Evolutionary conservation across 176 grass and related monocot species (phyloP).

Genomic region (Paspalum notatum): DNA sequence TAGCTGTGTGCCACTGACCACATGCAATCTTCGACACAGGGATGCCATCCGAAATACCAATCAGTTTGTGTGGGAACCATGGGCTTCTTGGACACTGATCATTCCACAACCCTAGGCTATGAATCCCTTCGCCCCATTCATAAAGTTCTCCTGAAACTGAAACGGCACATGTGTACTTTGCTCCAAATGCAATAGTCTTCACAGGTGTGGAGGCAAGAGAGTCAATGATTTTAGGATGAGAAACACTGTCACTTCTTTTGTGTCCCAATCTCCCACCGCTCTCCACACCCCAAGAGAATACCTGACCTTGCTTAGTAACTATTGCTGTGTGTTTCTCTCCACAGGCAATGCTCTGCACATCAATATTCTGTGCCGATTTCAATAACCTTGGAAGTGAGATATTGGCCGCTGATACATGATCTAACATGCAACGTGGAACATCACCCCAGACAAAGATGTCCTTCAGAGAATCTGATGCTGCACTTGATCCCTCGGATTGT

Average conservation of each 20-base stretch:
- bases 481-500: constrained; percentile 44
- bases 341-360: constrained; percentile 73
- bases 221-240: constrained; percentile 68
- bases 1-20: constrained; percentile 87
- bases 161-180: constrained; percentile 79
- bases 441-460: constrained; percentile 94
- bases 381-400: constrained; percentile 79
- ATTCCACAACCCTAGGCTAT: constrained; percentile 45
- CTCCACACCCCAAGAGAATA: constrained; percentile 93
- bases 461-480: constrained; percentile 60
- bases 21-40: constrained; percentile 79
- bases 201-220: constrained; percentile 64
- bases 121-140: constrained; percentile 73
- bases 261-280: constrained; percentile 73
- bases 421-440: constrained; percentile 51
- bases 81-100: constrained; percentile 52
- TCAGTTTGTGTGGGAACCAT: constrained; percentile 83
- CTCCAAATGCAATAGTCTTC: constrained; percentile 76
- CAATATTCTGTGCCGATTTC: constrained; percentile 62
- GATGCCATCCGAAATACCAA: constrained; percentile 67
- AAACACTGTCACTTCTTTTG: constrained; percentile 58
- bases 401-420: constrained; percentile 49
- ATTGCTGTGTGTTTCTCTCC: constrained; percentile 84
- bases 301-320: constrained; percentile 90
- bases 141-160: constrained; percentile 82